phyloP scores from a whole-genome alignment of 1,139 yeast genomes.

The Nakaseomyces uthaithaninus region DNA sequence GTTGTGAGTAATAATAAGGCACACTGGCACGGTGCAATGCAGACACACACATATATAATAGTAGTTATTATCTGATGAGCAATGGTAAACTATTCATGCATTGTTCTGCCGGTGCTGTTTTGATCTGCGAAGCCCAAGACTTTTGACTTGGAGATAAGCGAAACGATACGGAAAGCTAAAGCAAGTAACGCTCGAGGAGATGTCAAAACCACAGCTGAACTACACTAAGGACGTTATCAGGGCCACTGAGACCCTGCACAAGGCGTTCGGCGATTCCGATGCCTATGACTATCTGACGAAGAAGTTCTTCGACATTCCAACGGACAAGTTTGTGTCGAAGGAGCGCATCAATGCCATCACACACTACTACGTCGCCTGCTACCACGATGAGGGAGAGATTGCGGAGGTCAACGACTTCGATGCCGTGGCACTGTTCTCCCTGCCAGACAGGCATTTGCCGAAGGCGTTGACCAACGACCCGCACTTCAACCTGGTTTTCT shows the following conservation, averaged over 20 bases:
- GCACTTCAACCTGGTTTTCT: constrained; percentile 26
- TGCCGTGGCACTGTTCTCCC: constrained; percentile 29
- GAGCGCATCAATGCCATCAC: constrained; percentile 22
- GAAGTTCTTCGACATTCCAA: constrained; percentile 25
- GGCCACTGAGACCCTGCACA: constrained; percentile 23
- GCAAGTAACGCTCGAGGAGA: background rate
- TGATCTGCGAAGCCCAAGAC: no score
- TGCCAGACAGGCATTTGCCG: constrained; percentile 22
- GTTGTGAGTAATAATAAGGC: no score
- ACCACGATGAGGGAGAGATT: constrained; percentile 29
- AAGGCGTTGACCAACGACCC: constrained; percentile 25
- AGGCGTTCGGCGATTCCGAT: constrained; percentile 25
- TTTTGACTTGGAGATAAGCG: background rate
- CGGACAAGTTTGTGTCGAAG: constrained; percentile 19
- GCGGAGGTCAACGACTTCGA: constrained; percentile 29
- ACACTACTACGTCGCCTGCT: constrained; percentile 20
- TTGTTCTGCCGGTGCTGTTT: no score
- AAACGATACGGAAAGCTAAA: background rate
- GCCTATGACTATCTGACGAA: constrained; percentile 26
- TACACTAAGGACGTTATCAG: constrained; percentile 19
- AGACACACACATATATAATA: no score
- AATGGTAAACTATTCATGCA: no score
- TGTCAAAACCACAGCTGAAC: constrained; percentile 5
- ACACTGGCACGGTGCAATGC: no score
- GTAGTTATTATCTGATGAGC: no score